Evolutionary conservation across 192 early-diverging fungal species (phyloP).

Genomic region (Coemansia sp.): DNA sequence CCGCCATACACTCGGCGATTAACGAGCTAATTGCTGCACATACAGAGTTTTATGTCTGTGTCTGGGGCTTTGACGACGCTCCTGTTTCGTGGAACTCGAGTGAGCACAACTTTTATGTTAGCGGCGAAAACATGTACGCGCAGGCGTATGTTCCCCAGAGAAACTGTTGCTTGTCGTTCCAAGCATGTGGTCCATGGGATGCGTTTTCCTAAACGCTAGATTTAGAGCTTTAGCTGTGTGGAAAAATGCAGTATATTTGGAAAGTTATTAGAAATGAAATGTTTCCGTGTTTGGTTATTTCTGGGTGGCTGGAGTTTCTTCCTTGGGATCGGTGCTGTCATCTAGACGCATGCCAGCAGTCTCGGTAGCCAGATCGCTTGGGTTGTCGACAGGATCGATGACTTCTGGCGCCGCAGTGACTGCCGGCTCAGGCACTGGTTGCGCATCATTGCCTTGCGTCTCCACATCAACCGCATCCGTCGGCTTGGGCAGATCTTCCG

Average conservation of each 20-base stretch:
- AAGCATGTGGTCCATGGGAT: conserved; percentile 52
- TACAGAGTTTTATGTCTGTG: conserved; percentile 19
- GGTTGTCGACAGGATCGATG: background rate
- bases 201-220: conserved; percentile 21
- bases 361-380: conserved; percentile 11
- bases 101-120: conserved; percentile 36
- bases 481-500: conserved; percentile 20
- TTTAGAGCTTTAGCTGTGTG: background rate
- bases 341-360: conserved; percentile 33
- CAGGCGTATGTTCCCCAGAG: conserved; percentile 14
- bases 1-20: conserved; percentile 18
- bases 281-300: background rate
- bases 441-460: background rate
- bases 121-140: conserved; percentile 49
- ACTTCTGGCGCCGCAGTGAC: conserved; percentile 34
- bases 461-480: conserved; percentile 11
- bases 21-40: background rate
- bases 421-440: conserved; percentile 6
- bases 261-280: background rate
- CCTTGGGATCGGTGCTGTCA: conserved; percentile 11
- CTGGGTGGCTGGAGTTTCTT: background rate
- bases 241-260: background rate
- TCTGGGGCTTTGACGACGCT: conserved; percentile 51
- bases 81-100: conserved; percentile 34
- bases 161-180: conserved; percentile 32